Percentiles rank a stretch among this genome's conserved stretches.
Conservation (phyloP, 768 basidiomycete genomes). For the Xerocomellus amylosporus region DNA sequence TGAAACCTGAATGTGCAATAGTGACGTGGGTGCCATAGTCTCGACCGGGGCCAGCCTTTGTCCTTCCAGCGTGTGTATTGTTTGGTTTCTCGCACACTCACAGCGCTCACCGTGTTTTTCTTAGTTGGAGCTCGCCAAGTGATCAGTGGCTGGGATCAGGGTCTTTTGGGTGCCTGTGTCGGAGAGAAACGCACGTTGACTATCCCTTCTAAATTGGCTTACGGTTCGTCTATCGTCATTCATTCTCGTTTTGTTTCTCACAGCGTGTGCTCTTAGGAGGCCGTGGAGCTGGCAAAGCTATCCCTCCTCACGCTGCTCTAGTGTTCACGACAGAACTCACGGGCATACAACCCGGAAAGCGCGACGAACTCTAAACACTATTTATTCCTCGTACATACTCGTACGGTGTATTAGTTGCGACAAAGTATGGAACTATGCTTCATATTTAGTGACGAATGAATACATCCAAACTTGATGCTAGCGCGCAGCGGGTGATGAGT, state of each 20-base stretch:
- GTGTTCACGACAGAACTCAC: constrained; percentile 86
- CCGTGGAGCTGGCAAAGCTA: constrained; percentile 72
- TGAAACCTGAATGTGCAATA: background rate
- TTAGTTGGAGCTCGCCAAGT: constrained; percentile 79
- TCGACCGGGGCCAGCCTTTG: constrained; percentile 72
- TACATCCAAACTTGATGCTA: background rate
- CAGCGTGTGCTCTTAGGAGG: constrained; percentile 44
- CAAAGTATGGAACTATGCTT: background rate
- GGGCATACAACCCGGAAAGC: constrained; percentile 48
- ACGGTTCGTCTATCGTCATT: constrained; percentile 54
- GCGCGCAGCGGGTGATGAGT: background rate
- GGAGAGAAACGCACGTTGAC: constrained; percentile 86
- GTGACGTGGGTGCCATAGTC: constrained; percentile 36
- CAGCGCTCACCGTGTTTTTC: constrained; percentile 1
- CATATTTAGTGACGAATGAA: background rate
- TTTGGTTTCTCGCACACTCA: background rate
- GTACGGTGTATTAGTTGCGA: background rate
- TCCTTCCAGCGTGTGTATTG: constrained; percentile 65
- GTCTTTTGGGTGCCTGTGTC: constrained; percentile 81
- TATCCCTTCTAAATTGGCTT: constrained; percentile 77
- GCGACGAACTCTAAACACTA: constrained; percentile 52
- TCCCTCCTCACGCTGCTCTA: constrained; percentile 76
- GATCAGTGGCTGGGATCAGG: constrained; percentile 83
- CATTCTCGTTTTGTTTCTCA: background rate
- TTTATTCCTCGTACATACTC: background rate